These are phyloP conservation scores for Austroboletus niveus DNA, from an alignment of 1,284 basidiomycete genomes.

Conservation along the genomic window DNA sequence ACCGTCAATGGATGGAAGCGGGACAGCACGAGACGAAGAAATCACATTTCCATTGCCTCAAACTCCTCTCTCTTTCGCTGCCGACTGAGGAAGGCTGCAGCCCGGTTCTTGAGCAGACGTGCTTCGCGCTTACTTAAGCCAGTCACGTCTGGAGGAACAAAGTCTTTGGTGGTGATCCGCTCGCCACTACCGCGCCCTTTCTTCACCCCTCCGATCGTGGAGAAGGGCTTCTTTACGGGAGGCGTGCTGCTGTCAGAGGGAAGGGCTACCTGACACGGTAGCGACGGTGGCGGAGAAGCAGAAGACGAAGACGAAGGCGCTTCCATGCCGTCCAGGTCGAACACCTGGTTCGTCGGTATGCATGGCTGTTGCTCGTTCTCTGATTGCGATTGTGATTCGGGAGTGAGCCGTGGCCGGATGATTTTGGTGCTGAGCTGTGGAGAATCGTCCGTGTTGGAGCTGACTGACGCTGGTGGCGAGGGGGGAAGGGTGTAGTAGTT, in stretches of 20 bases:
- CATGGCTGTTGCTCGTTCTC: slow-evolving; percentile 52
- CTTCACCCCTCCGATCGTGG: slow-evolving; percentile 45
- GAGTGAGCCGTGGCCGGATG: slow-evolving; percentile 47
- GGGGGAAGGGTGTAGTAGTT: slow-evolving; percentile 49
- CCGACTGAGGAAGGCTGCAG: slow-evolving; percentile 85
- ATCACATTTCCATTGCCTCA: slow-evolving; percentile 83
- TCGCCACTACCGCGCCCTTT: slow-evolving; percentile 59
- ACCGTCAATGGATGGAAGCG: slow-evolving; percentile 13
- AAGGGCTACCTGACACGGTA: slow-evolving; percentile 29
- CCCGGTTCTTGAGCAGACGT: slow-evolving; percentile 87
- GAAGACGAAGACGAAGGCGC: slow-evolving; percentile 35
- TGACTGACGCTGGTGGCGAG: slow-evolving; percentile 51
- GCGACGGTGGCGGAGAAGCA: slow-evolving; percentile 37
- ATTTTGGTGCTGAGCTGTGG: slow-evolving; percentile 46
- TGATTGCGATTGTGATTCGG: slow-evolving; percentile 41
- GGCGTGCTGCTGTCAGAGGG: slow-evolving; percentile 22
- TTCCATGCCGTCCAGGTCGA: slow-evolving; percentile 49
- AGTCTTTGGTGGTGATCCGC: slow-evolving; percentile 76
- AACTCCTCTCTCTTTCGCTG: slow-evolving; percentile 92
- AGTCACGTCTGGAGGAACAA: slow-evolving; percentile 83
- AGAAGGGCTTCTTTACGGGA: slow-evolving; percentile 45
- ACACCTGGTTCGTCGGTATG: slow-evolving; percentile 67
- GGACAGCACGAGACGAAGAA: slow-evolving; percentile 21
- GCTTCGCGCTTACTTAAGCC: slow-evolving; percentile 89
- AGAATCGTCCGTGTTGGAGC: slow-evolving; percentile 43